Conservation (phyloP, 1,284 basidiomycete species). For the Pterulicium gracile region DNA sequence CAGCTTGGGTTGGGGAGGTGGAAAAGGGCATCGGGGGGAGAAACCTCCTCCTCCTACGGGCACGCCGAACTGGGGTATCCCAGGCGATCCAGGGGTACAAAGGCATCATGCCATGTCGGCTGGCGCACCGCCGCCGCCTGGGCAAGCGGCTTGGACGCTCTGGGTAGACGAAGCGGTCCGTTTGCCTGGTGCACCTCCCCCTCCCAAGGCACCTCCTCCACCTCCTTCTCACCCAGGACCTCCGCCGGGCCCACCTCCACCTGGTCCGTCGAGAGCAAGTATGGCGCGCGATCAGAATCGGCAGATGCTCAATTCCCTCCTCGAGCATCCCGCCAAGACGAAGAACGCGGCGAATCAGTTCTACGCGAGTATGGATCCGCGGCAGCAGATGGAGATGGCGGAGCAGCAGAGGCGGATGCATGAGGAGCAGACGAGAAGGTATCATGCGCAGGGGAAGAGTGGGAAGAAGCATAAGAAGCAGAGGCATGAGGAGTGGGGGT, state of each 20-base stretch:
- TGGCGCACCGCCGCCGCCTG: background rate
- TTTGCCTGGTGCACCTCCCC: background rate
- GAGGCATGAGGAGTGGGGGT: background rate
- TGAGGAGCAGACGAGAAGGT: slow-evolving; percentile 4
- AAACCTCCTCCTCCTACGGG: too few species aligned
- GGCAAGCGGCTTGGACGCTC: background rate
- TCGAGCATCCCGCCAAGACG: slow-evolving; percentile 1
- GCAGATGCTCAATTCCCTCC: slow-evolving; percentile 5
- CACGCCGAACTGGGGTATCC: background rate
- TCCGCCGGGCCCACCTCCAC: background rate
- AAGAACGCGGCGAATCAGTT: background rate
- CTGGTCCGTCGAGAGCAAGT: background rate
- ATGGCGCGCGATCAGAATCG: slow-evolving; percentile 9
- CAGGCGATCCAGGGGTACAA: background rate
- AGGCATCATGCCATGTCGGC: background rate
- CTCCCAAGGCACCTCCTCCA: background rate
- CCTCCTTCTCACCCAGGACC: background rate
- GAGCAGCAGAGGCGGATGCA: background rate
- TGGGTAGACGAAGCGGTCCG: background rate
- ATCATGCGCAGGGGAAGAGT: slow-evolving; percentile 10
- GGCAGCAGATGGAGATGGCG: slow-evolving; percentile 9
- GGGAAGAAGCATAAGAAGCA: background rate
- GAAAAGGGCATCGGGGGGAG: background rate
- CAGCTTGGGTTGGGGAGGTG: background rate
- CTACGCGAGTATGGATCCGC: slow-evolving; percentile 8